These are phyloP conservation scores for Neopestalotiopsis sp. DNA, from an alignment of 2,329 filamentous ascomycete species.

Conservation along the genomic window DNA sequence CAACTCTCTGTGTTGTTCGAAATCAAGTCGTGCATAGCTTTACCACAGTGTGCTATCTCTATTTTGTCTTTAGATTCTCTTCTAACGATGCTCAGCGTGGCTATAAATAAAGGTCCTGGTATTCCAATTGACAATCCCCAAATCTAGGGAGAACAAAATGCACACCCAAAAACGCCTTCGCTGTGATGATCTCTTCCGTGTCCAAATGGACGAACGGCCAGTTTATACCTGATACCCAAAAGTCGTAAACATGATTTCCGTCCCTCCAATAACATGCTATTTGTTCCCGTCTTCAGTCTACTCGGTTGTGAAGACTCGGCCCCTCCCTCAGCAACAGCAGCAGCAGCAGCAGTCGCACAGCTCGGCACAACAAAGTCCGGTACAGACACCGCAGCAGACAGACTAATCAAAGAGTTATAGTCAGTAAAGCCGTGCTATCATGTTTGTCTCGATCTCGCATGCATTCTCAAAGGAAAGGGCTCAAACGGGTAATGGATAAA, in stretches of 20 bases:
- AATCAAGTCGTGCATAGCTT: no score
- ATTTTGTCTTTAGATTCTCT: no score
- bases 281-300: background rate
- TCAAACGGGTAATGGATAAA: background rate
- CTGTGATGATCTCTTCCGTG: background rate
- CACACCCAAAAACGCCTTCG: background rate
- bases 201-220: background rate
- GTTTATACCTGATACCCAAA: background rate
- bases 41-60: no score
- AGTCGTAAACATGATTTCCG: background rate
- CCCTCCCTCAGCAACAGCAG: conserved; percentile 5
- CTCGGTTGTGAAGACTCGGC: background rate
- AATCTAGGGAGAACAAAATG: no score
- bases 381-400: conserved; percentile 5
- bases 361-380: conserved; percentile 11
- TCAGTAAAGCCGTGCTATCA: background rate
- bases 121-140: no score
- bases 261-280: background rate
- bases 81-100: no score
- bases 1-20: no score
- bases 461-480: no score
- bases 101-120: no score
- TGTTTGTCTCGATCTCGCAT: background rate
- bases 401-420: background rate
- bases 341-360: conserved; percentile 13